Base-by-base conservation (phyloP, 768 basidiomycete genomes). In the Suillus sp. region DNA sequence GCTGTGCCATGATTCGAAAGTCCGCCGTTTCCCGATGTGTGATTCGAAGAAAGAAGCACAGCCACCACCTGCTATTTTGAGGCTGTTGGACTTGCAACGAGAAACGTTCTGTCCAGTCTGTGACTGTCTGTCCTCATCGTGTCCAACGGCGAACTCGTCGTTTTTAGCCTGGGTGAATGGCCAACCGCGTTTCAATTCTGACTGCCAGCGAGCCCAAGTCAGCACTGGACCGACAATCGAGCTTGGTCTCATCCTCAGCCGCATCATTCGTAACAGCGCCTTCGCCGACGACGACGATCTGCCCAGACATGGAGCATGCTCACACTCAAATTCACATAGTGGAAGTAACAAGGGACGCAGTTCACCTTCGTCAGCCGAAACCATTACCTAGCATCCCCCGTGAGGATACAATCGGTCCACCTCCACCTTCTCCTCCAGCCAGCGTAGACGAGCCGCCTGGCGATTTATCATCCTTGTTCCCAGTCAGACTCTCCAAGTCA, bases 351-450 rank as follows among this genome's bases (percentile, higher is more conserved):
- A 75, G 78, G 35, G 83, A 87, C 69, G 69, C 70, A 14, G 78
- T 84, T 62, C 71, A 79, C 63, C 69, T 84, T 62, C 74, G 68
- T 68, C 78, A 10, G 72, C 75, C 30, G 76, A 76, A 25, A 67
- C 75, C 42, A 62, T 80, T 74, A 63, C 73, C 74, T 61, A 72
- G 74, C 62, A 72, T 77, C 10, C 69, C 75, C 40, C 64, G 59
- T 62, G 69, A 37, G 27, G 48, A 68, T 32, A 64, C 66, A 34
- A 53, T 75, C 7, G 86, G 86, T n/a, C 86, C 86, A 10, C 85
- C 85, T 0, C 86, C 85, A 2, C 85, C 87, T 11, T 86, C 82
- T 0, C 81, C 81, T 1, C 82, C 81, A 11, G 80, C 81, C 25
- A 83, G 82, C 68, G 74, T 75, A 35, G 72, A 66, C 56, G 69